Evolutionary conservation across 1,139 yeast genomes (phyloP).

Genomic region (Debaryomycetaceae sp.): DNA sequence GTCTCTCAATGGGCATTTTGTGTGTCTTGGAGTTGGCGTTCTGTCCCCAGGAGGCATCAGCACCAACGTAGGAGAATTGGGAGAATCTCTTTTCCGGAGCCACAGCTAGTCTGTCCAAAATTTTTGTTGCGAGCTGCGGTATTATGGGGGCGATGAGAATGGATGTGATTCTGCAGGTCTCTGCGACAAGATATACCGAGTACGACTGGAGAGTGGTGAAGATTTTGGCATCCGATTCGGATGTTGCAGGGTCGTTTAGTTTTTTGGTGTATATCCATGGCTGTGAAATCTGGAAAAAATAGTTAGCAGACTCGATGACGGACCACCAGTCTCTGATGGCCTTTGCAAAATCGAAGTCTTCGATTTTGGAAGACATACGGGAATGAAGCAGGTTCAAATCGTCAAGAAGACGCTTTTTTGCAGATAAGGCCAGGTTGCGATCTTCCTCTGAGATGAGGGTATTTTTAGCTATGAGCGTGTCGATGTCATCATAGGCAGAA

Average conservation of each 20-base stretch:
- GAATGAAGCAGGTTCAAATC: constrained; percentile 19
- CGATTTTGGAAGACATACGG: constrained; percentile 41
- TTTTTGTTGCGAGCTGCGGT: constrained; percentile 55
- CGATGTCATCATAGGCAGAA: constrained; percentile 25
- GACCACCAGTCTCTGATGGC: constrained; percentile 66
- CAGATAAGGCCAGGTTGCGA: constrained; percentile 14
- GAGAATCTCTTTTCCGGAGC: constrained; percentile 33
- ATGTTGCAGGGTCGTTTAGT: constrained; percentile 28
- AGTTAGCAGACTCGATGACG: constrained; percentile 60
- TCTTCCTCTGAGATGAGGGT: constrained; percentile 12
- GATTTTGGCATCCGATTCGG: constrained; percentile 10
- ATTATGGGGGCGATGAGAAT: constrained; percentile 69
- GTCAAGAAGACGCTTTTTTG: constrained; percentile 16
- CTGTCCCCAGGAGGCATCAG: constrained; percentile 48
- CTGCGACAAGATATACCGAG: constrained; percentile 64
- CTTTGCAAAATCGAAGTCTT: constrained; percentile 50
- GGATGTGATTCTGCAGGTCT: constrained; percentile 64
- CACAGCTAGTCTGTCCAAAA: constrained; percentile 68
- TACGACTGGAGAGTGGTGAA: constrained; percentile 39
- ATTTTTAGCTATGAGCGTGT: constrained; percentile 14
- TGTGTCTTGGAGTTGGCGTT: constrained; percentile 28
- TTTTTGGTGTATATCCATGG: constrained; percentile 53
- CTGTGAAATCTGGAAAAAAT: constrained; percentile 53
- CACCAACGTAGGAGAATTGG: constrained; percentile 38
- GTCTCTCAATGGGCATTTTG: constrained; percentile 23